Conservation (phyloP, 371 early-diverging fungal species). For the Lichtheimia hyalospora region DNA sequence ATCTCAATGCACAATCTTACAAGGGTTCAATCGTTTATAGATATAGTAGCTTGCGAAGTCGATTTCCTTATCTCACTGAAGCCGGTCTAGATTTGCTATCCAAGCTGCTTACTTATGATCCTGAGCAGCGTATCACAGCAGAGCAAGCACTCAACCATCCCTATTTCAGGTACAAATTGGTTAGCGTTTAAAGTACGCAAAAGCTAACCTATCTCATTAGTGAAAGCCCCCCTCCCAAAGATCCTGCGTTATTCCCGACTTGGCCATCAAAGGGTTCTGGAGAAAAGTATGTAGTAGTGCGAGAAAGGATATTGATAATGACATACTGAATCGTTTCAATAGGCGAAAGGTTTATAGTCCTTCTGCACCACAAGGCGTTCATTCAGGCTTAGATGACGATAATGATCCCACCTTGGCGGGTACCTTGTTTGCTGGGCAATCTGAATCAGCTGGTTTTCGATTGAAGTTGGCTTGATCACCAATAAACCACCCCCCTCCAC, state of each 20-base stretch:
- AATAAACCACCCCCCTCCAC: no score
- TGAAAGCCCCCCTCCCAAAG: conserved; percentile 88
- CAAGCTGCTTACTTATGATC: conserved; percentile 87
- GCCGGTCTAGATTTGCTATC: conserved; percentile 81
- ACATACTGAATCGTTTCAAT: background rate
- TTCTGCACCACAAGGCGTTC: conserved; percentile 65
- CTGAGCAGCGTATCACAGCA: conserved; percentile 83
- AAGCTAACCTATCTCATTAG: conserved; percentile 25
- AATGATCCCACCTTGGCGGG: conserved; percentile 40
- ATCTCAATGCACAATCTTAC: no score
- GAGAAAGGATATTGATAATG: background rate
- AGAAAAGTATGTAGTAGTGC: conserved; percentile 47
- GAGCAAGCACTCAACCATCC: conserved; percentile 81
- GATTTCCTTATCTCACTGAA: conserved; percentile 73
- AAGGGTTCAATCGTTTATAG: conserved; percentile 2
- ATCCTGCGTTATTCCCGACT: conserved; percentile 92
- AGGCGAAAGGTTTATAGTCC: conserved; percentile 57
- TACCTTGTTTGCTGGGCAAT: conserved; percentile 53
- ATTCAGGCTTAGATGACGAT: conserved; percentile 52
- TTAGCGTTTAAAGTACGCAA: background rate
- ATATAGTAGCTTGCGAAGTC: conserved; percentile 55
- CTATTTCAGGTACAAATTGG: conserved; percentile 70
- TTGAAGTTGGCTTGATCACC: conserved; percentile 38
- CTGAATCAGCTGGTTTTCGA: conserved; percentile 58
- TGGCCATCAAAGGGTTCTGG: conserved; percentile 90